Evolutionary conservation across 768 basidiomycete genomes (phyloP).

Genomic region (Obba rivulosa): DNA sequence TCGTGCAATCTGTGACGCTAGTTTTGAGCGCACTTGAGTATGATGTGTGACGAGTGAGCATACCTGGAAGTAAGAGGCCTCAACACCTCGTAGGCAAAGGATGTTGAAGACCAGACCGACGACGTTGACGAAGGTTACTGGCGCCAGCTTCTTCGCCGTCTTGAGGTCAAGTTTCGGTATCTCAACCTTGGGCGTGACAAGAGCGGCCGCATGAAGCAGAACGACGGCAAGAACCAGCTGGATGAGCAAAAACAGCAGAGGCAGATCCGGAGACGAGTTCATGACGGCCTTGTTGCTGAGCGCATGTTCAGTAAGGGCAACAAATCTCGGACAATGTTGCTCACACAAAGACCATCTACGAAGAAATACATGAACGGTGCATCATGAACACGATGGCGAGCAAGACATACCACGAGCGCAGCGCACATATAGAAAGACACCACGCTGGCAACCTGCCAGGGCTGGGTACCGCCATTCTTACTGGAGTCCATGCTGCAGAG

Average conservation of each 20-base stretch:
- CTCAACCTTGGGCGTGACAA: conserved; percentile 44
- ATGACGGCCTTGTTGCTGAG: conserved; percentile 72
- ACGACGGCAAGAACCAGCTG: conserved; percentile 68
- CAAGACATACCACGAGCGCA: conserved; percentile 58
- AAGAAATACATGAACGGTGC: not conserved
- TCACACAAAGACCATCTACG: conserved; percentile 47
- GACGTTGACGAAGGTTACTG: conserved; percentile 66
- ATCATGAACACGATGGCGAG: not conserved
- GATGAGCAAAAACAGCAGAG: conserved; percentile 60
- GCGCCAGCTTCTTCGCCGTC: conserved; percentile 51
- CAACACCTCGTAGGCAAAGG: conserved; percentile 70
- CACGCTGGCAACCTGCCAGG: conserved; percentile 58
- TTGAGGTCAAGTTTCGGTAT: conserved; percentile 51
- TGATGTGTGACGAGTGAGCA: not conserved
- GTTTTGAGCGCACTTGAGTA: not conserved
- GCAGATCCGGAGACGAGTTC: conserved; percentile 58
- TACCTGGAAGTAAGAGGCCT: conserved; percentile 80
- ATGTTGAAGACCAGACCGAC: conserved; percentile 76
- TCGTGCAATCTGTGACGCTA: conserved; percentile 59
- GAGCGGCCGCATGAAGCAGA: conserved; percentile 51
- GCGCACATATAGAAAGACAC: conserved; percentile 76
- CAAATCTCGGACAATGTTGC: conserved; percentile 6
- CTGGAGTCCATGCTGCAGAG: conserved; percentile 24
- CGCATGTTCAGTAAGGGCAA: conserved; percentile 1
- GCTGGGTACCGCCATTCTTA: conserved; percentile 26